Percentiles rank a stretch among this genome's conserved stretches.
Conservation (phyloP, 176 grass and related monocot genomes). For the Leersia perrieri region DNA sequence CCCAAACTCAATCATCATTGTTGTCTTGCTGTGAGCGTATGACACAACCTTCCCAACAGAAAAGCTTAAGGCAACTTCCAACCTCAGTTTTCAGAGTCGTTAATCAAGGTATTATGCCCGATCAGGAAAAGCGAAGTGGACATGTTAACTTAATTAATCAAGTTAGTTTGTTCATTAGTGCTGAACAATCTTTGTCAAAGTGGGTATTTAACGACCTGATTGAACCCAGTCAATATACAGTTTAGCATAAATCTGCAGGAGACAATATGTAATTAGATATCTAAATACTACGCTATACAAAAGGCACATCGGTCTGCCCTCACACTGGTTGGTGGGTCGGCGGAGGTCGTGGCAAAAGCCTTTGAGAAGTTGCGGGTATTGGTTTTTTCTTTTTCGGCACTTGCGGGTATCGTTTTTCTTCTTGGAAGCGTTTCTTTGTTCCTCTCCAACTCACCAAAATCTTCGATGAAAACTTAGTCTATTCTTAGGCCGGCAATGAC, state of each 20-base stretch:
- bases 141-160: background rate
- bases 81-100: slow-evolving; percentile 8
- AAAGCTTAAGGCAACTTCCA: background rate
- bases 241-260: background rate
- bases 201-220: slow-evolving; percentile 15
- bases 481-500: too few relatives aligned
- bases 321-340: too few relatives aligned
- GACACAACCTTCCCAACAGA: slow-evolving; percentile 36
- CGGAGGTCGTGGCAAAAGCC: too few relatives aligned
- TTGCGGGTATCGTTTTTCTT: too few relatives aligned
- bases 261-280: background rate
- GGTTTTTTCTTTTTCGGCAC: too few relatives aligned
- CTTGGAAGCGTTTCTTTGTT: too few relatives aligned
- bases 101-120: slow-evolving; percentile 13
- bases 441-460: too few relatives aligned
- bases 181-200: background rate
- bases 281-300: background rate
- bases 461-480: too few relatives aligned
- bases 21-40: background rate
- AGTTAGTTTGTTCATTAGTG: slow-evolving; percentile 18
- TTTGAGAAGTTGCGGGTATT: too few relatives aligned
- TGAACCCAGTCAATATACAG: background rate
- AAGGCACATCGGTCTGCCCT: too few relatives aligned
- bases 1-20: background rate
- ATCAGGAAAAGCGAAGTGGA: background rate